Percentiles rank a stretch among this genome's conserved stretches.
These are phyloP conservation scores for Rhodomyrtus psidioides DNA, from an alignment of 441 rosid species.

Conservation along the genomic window DNA sequence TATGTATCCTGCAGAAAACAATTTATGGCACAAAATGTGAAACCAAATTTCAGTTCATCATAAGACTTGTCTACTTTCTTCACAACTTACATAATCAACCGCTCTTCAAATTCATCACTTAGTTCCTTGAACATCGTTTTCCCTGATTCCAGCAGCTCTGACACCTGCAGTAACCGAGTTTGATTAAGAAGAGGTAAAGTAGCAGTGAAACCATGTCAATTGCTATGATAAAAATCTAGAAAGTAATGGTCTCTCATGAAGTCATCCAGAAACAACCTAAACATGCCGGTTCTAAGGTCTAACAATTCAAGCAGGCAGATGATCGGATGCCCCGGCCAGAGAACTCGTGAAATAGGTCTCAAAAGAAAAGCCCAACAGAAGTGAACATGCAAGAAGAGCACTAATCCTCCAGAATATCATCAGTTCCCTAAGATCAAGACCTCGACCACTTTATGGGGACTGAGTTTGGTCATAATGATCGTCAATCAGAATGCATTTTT, in stretches of 20 bases:
- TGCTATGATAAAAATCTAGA: neutral
- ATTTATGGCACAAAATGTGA: neutral
- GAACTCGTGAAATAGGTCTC: neutral
- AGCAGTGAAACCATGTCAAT: neutral
- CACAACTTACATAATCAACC: constrained; percentile 45
- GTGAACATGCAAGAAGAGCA: neutral
- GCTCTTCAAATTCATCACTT: constrained; percentile 65
- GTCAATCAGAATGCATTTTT: neutral
- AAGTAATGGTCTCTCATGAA: neutral
- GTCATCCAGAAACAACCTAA: neutral
- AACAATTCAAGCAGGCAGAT: neutral
- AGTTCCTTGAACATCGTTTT: constrained; percentile 68
- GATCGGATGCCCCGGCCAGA: neutral
- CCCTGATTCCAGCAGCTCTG: constrained; percentile 68
- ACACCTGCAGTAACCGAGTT: constrained; percentile 33
- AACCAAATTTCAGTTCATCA: neutral
- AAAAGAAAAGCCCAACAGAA: neutral
- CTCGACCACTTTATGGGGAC: neutral
- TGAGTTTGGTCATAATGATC: neutral
- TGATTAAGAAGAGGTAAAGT: neutral
- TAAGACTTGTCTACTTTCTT: neutral
- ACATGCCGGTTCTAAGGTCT: neutral
- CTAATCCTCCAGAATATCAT: neutral
- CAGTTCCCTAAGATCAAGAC: neutral
- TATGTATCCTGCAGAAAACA: constrained; percentile 51